These are phyloP conservation scores for Stramenopiles sp. DNA, from an alignment of 352 stramenopile species.

Conservation along the genomic window DNA sequence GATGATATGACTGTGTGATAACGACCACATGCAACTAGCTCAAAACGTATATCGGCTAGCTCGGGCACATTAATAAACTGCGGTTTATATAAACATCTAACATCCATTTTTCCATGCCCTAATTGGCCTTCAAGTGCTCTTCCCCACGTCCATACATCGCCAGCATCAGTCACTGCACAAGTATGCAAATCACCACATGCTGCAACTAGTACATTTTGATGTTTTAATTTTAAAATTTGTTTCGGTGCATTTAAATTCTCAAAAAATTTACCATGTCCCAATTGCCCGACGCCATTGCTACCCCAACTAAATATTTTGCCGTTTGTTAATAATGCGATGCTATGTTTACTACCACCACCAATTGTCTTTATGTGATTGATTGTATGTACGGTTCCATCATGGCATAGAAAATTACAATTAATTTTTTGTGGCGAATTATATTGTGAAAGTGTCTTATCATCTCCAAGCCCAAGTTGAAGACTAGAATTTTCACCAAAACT, in stretches of 20 bases:
- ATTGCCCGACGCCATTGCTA: background rate
- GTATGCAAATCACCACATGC: conserved; percentile 45
- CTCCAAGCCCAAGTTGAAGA: background rate
- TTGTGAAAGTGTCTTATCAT: background rate
- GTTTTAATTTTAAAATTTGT: background rate
- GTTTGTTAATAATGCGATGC: background rate
- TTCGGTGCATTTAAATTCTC: background rate
- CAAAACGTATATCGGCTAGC: background rate
- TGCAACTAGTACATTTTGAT: conserved; percentile 35
- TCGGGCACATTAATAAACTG: background rate
- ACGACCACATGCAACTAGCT: background rate
- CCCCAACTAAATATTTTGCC: background rate
- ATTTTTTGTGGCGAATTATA: background rate
- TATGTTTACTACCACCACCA: background rate
- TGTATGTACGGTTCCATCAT: background rate
- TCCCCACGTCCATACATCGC: conserved; percentile 65
- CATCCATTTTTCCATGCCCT: conserved; percentile 28
- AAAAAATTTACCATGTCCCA: background rate
- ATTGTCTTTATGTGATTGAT: background rate
- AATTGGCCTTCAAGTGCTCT: conserved; percentile 59
- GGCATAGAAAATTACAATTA: background rate
- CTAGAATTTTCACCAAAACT: background rate
- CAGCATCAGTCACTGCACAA: conserved; percentile 40
- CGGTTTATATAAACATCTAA: background rate
- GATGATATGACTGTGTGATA: background rate